Evolutionary conservation across 805 yeast species (phyloP), one percentile per base, ranked within the genome.

Genomic region (Kuraishia ogatae): DNA sequence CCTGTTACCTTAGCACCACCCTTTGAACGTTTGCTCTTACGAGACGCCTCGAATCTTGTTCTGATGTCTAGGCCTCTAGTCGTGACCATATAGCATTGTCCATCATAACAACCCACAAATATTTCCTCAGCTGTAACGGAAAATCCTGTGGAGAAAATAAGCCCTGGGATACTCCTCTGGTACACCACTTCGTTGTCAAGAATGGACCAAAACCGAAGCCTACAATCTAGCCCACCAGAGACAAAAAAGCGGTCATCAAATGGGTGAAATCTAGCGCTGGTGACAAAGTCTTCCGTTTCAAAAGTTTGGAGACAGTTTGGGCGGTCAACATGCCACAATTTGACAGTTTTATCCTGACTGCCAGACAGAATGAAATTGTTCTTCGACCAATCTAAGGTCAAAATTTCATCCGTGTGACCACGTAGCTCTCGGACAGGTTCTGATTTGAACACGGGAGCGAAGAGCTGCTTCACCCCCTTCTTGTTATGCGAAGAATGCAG

Each of bases 361-460:
- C 94, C 84, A 0, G 94, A 77, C 1, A 90, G 66, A 29, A 93
- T 66, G 61, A 92, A 92, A 65, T 85, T 85, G 69, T 90, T 91
- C 61, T 85, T 85, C 53, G 96, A 86, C 97, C 97, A 92, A 62
- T 88, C 89, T 39, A 92, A 64, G 11, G 87, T 81, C n/a, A 89
- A 67, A 17, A 93, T 77, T 56, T 89, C 87, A 50, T 79, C 80
- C 0, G 79, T 68, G 67, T 93, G 97, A 19, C 88, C 94, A 48
- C 66, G 68, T 58, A 82, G 86, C 15, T 77, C 77, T 29, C 80
- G 75, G 17, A 76, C 65, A 0, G 97, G 97, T 11, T 64, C 66
- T 2, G 83, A 80, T 59, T 84, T 85, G 66, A 92, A 91, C 1
- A 92, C 89, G 0, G 96, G 93, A 0, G 96, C 96, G 61, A 78